Evolutionary conservation across 208 protist species (phyloP), one percentile per base, ranked within the genome.

Genomic region (Trypanosoma rangeli): DNA sequence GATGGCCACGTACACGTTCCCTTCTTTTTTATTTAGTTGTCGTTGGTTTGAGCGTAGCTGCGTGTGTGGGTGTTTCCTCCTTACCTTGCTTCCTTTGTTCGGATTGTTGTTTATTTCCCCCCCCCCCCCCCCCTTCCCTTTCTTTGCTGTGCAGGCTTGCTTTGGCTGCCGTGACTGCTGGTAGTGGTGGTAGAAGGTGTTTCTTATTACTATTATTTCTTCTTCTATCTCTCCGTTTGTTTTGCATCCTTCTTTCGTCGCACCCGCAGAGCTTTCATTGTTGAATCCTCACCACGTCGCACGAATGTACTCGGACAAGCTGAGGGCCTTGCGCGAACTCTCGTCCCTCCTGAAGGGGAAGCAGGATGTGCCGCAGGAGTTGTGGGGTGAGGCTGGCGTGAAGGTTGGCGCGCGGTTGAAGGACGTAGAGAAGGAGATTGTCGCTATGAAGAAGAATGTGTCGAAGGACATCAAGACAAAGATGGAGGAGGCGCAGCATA

Each of bases 351-450:
- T 93, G 64, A 76, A 87, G 76, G 75, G 82, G 53, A 93, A 94
- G 74, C 78, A 87, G 20, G 64, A 80, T 35, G 76, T 87, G 31
- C 79, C 79, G 5, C 74, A 76, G n/a, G 64, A 39, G 13, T 50
- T 80, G 50, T 92, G 84, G 73, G 61, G n/a, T 18, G 68, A 60
- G 26, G 91, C 86, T 18, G 87, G 87, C 24, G 55, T 96, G 58
- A 93, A 89, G 70, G 64, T 78, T 59, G 90, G 90, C 57, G 75
- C 84, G 22, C 91, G 91, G 53, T 56, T 97, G 50, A 98, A 98
- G 82, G 94, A 97, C 56, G 85, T 98, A 18, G 91, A 97, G 71
- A 94, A 90, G 80, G 84, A 97, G 72, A 85, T 96, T 63, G 79
- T 80, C 10, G 60, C 64, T 16, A 61, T 76, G 22, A 90, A 93